phyloP scores from a whole-genome alignment of 768 basidiomycete genomes.

The Tylopilus vinaceipallidus region DNA sequence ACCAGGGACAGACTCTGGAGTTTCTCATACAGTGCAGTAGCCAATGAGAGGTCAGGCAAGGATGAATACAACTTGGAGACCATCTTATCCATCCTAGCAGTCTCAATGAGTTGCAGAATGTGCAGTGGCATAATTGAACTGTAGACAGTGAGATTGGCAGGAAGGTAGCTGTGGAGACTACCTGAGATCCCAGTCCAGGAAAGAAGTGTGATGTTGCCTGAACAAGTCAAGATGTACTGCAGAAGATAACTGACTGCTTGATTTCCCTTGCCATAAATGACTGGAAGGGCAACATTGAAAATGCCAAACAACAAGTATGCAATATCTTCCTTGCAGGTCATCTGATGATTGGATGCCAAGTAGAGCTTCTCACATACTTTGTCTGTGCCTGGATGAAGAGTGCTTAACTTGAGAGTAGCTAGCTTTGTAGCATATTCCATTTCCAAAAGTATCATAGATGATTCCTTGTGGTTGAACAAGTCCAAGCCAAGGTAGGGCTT shows the following conservation, averaged over 20 bases:
- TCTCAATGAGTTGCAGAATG: neutral
- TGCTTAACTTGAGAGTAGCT: neutral
- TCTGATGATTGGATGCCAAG: neutral
- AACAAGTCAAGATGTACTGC: too few relatives aligned
- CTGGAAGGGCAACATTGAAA: too few relatives aligned
- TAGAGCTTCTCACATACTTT: neutral
- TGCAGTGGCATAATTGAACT: neutral
- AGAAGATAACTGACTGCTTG: too few relatives aligned
- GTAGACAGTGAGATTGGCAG: too few relatives aligned
- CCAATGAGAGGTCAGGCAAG: neutral
- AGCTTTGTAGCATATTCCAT: neutral
- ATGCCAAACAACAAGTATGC: neutral
- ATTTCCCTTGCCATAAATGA: neutral
- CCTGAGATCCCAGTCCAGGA: too few relatives aligned
- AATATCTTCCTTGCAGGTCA: neutral
- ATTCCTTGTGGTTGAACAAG: neutral
- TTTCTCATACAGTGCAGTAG: neutral
- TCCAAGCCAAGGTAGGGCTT: neutral
- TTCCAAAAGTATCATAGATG: neutral
- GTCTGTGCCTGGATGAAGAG: neutral
- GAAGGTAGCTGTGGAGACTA: too few relatives aligned
- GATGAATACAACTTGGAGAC: neutral
- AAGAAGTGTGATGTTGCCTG: too few relatives aligned
- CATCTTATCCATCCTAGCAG: neutral
- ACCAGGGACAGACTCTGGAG: neutral